Evolutionary conservation across 805 yeast genomes (phyloP), one percentile per base, ranked within the genome.

Genomic region (Brettanomyces sp.): DNA sequence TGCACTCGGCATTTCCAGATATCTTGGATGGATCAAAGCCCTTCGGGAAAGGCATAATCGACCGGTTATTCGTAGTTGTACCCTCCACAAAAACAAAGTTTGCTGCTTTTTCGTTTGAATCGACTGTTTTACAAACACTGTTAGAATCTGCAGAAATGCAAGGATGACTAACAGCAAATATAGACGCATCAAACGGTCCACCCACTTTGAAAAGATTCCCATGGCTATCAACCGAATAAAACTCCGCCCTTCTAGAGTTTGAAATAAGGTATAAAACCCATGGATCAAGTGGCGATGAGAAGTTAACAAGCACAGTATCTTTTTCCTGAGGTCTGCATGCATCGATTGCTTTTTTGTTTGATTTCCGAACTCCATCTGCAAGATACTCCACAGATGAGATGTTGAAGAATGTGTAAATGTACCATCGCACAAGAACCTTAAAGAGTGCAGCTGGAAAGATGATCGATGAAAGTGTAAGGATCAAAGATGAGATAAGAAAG

Each of bases 51-150:
- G 87, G 79, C 49, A 90, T 69, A 1, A 90, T 58, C 0, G 89
- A 80, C 50, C 80, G 80, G 43, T 95, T 93, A 58, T 90, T 91
- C 0, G 95, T 79, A 0, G 95, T 73, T 0, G 95, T 85, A 0
- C 95, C 95, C 57, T 89, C 97, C 3, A 82, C 70, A 47, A 88
- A 78, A 22, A 84, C 53, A 44, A 73, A 80, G 4, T 79, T 69
- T 0, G 70, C 65, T 38, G 73, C 71, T n/a, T 70, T 67, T 3
- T 60, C 58, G 21, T 63, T 55, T 28, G 58, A 52, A 1, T 53
- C 39, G 22, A 65, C 46, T 36, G 60, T 14, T 24, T n/a, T 5
- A 18, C 22, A 18, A 12, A 41, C 12, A 5, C 8, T 7, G 11
- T 9, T 24, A 23, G 21, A 22, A 18, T 23, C 36, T 3, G 42